Evolutionary conservation across 2,329 filamentous ascomycete species (phyloP), one percentile per base, ranked within the genome.

Genomic region (Claviceps cyperi): DNA sequence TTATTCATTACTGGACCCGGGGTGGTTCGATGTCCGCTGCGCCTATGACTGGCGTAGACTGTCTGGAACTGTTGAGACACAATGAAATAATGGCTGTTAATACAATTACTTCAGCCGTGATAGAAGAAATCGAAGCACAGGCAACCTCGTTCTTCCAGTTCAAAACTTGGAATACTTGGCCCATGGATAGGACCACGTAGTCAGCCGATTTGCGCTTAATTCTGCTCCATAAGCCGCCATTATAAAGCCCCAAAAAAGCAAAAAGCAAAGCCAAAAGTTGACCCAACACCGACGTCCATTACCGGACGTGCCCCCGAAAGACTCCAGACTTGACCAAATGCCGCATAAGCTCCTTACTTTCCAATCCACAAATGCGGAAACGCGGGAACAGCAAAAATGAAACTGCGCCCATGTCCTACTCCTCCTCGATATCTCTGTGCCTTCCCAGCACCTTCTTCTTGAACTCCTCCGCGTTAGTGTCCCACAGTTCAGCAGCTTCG

Each of bases 401-500:
- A n/a, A 15, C 9, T 32, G 28, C 9, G 14, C 38, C 28, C 13
- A 35, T 46, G 41, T 38, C 40, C 49, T 67, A 82, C 58, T 83
- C 80, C 54, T 83, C 80, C 54, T 83, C 80, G 28, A 83, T 66
- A 56, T 83, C 80, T 45, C 72, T 71, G 66, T 84, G 80, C 52
- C 80, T 74, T 46, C 69, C 77, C 55, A 77, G 59, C 36, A 84
- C 80, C 69, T 83, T 83, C 57, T 79, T 80, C 77, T 95, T 88
- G 76, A 92, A 97, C 66, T 94, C 87, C 44, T 79, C 81, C 38
- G 81, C 74, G 64, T 97, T 81, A 58, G 83, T 88, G 65, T 96
- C 91, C 90, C 92, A 98, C 41, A 98, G 76, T 65, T 95, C 86
- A 15, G 94, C 92, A 32, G 92, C 92, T 68, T 98, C 90, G 52